A percentile compares a stretch with the other conserved stretches of the same genome.
These are phyloP conservation scores for Usnea hakonensis DNA, from an alignment of 495 filamentous ascomycete genomes.

Conservation along the genomic window DNA sequence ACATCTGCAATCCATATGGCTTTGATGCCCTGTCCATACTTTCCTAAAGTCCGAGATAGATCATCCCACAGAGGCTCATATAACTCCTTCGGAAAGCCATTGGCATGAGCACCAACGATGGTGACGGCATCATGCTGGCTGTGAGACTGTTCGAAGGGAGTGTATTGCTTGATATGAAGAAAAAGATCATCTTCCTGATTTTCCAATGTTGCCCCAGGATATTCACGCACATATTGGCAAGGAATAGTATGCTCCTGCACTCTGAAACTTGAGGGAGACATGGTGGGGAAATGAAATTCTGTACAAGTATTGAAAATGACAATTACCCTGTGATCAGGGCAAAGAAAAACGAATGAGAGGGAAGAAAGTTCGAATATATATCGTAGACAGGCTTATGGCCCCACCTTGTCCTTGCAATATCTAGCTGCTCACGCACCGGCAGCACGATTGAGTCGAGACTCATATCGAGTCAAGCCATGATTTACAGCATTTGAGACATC, in stretches of 20 bases:
- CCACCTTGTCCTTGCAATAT: not conserved
- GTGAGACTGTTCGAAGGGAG: slow-evolving; percentile 54
- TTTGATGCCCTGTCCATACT: slow-evolving; percentile 59
- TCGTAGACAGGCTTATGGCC: not conserved
- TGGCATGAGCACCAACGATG: slow-evolving; percentile 76
- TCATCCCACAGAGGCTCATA: slow-evolving; percentile 88
- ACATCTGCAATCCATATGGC: slow-evolving; percentile 84
- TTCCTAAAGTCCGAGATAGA: slow-evolving; percentile 46
- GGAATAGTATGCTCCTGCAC: slow-evolving; percentile 56
- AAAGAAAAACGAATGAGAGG: not conserved
- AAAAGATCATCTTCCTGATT: slow-evolving; percentile 55
- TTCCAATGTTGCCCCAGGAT: slow-evolving; percentile 52
- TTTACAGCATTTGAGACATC: not conserved
- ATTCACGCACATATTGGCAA: slow-evolving; percentile 66
- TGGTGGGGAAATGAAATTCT: slow-evolving; percentile 3
- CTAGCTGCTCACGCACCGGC: not conserved
- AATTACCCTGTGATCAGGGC: not conserved
- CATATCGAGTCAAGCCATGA: not conserved
- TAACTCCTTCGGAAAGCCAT: slow-evolving; percentile 89
- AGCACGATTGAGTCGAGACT: not conserved
- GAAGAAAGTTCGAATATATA: not conserved
- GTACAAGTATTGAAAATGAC: not conserved
- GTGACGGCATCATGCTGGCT: slow-evolving; percentile 69
- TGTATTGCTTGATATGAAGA: slow-evolving; percentile 78
- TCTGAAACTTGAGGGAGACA: slow-evolving; percentile 37